Base-by-base conservation (phyloP, 192 early-diverging fungal genomes). In the Coemansia sp. region DNA sequence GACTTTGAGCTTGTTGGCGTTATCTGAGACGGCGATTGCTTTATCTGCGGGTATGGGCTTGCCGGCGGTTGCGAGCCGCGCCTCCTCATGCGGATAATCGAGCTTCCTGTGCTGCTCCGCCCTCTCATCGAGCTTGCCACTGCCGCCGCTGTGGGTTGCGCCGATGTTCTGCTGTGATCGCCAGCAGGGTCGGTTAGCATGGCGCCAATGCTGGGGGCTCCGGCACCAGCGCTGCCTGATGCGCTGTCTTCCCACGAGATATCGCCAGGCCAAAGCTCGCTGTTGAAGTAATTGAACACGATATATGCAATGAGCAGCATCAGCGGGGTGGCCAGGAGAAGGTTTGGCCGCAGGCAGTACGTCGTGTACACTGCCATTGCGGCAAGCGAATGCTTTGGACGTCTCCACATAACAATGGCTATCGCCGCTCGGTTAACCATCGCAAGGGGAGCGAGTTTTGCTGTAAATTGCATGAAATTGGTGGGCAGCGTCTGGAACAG, bases 391-490 rank as follows among this genome's bases (percentile, higher is more conserved):
- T 62, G 60, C 48, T 52, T 66, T 24, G 81, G 81, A 12, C 61
- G 60, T 24, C 73, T 70, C 81, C 81, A 84, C 46, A 84, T 56
- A 21, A 84, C 64, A 53, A 84, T 68, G 20, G 72, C 67, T 11
- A 62, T 66, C 6, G 62, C 67, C 30, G 60, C 41, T n/a, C 68
- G 72, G 12, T 75, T 71, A 33, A 78, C 44, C 20, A 78, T 18
- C 26, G 63, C 67, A 30, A 84, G 11, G 15, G 81, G 76, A 4
- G 76, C 81, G 52, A 78, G 66, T 49, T 84, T 84, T 26, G 81
- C 81, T 11, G 76, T 78, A 41, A 84, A 84, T 72, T 84, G 75
- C 73, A 84, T 84, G 73, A 84, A 78, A 62, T 84, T 84, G 34
- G 75, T 67, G 0, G 81, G 81, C 61, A 84, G 72, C 53, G 81